These are phyloP conservation scores for Suillus luteus DNA, from an alignment of 768 basidiomycete genomes.

Conservation along the genomic window DNA sequence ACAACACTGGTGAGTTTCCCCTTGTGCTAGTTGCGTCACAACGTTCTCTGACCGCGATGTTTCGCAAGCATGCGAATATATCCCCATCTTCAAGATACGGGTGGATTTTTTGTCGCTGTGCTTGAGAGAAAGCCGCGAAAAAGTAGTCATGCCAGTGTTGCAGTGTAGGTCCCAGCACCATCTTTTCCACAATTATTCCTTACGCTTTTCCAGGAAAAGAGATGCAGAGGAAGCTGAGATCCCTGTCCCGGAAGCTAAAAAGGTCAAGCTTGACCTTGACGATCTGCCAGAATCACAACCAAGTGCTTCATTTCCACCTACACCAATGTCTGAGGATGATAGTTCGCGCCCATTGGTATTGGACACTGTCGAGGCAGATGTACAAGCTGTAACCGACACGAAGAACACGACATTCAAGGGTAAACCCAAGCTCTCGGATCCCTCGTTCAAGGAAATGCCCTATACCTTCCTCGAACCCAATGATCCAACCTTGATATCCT, in stretches of 20 bases:
- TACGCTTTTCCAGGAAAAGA: slow-evolving; percentile 44
- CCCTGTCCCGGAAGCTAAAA: slow-evolving; percentile 50
- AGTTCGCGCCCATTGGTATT: slow-evolving; percentile 9
- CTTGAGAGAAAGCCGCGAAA: slow-evolving; percentile 51
- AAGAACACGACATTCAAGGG: slow-evolving; percentile 1
- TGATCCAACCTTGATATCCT: slow-evolving; percentile 68
- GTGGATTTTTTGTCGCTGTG: slow-evolving; percentile 97
- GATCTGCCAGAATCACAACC: slow-evolving; percentile 12
- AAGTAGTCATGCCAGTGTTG: slow-evolving; percentile 8
- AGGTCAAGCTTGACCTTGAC: slow-evolving; percentile 42
- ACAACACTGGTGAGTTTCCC: slow-evolving; percentile 63
- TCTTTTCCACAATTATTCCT: neutral
- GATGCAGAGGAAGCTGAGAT: slow-evolving; percentile 42
- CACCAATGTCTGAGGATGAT: slow-evolving; percentile 5
- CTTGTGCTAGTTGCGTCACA: neutral
- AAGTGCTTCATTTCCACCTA: neutral
- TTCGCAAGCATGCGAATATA: slow-evolving; percentile 77
- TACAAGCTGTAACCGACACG: neutral
- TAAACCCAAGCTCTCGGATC: slow-evolving; percentile 28
- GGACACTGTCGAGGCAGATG: slow-evolving; percentile 9
- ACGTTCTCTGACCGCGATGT: neutral
- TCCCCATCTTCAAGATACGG: slow-evolving; percentile 94
- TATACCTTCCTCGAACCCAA: slow-evolving; percentile 77
- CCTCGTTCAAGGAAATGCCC: slow-evolving; percentile 84
- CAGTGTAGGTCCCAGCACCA: slow-evolving; percentile 17